Conservation (phyloP, 2,329 filamentous ascomycete species). For the Fusarium sp. region DNA sequence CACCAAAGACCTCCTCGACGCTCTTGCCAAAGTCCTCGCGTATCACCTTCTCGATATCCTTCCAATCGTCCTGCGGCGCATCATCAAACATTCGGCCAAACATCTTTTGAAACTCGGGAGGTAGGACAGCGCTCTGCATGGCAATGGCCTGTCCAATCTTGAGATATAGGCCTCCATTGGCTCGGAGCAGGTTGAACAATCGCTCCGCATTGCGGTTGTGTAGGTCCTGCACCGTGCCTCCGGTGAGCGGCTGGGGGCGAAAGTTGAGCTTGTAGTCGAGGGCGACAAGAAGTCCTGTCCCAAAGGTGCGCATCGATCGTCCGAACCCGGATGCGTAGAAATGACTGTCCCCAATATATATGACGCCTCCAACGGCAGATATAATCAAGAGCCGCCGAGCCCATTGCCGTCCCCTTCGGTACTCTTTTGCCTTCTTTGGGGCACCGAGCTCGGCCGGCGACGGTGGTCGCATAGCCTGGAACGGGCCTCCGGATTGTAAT, state of each 20-base stretch:
- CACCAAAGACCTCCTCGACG: constrained; percentile 91
- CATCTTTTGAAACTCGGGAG: constrained; percentile 96
- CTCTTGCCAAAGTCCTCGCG: constrained; percentile 88
- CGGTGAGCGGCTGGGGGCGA: constrained; percentile 79
- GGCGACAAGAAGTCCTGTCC: constrained; percentile 81
- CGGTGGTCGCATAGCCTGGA: constrained; percentile 78
- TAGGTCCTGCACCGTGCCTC: constrained; percentile 78
- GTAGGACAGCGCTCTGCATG: constrained; percentile 95
- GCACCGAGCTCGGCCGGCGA: constrained; percentile 82
- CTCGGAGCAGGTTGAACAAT: constrained; percentile 81
- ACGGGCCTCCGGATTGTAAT: constrained; percentile 56
- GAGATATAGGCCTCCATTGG: constrained; percentile 93
- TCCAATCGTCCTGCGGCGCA: constrained; percentile 92
- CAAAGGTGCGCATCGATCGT: constrained; percentile 85
- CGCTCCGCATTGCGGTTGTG: constrained; percentile 87
- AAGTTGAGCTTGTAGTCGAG: constrained; percentile 98
- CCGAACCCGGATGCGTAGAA: constrained; percentile 83
- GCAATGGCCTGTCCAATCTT: constrained; percentile 99
- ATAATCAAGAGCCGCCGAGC: constrained; percentile 77
- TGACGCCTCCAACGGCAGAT: constrained; percentile 66
- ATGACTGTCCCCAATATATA: constrained; percentile 77
- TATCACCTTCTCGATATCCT: constrained; percentile 86
- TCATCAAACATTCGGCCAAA: constrained; percentile 98
- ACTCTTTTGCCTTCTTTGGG: constrained; percentile 77
- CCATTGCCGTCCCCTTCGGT: constrained; percentile 78